phyloP scores from a whole-genome alignment of 495 filamentous ascomycete genomes.

The Durotheca rogersii region DNA sequence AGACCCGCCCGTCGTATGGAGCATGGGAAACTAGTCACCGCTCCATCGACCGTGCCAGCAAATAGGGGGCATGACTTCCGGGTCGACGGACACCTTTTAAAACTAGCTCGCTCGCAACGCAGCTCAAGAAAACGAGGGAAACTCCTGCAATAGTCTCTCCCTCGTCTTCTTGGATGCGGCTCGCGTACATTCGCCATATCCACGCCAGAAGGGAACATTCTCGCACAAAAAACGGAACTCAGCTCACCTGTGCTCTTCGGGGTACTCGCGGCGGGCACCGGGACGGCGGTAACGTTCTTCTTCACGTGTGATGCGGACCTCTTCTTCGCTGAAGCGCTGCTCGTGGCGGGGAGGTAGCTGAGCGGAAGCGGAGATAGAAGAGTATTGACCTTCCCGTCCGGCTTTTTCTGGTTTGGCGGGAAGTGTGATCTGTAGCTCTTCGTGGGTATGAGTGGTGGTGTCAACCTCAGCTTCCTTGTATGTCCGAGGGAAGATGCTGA shows the following conservation, averaged over 20 bases:
- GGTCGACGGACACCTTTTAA: not conserved
- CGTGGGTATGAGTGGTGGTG: constrained; percentile 70
- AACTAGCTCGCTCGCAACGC: not conserved
- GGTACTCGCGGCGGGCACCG: constrained; percentile 54
- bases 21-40: not conserved
- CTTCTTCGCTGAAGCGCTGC: constrained; percentile 73
- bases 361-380: constrained; percentile 61
- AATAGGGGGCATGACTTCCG: not conserved
- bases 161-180: no score
- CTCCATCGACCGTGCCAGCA: not conserved
- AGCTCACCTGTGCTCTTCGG: constrained; percentile 52
- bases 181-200: no score
- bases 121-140: no score
- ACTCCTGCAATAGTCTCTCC: no score
- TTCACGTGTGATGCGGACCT: constrained; percentile 71
- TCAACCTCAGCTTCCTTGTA: constrained; percentile 89
- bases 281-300: constrained; percentile 67
- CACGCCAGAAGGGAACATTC: no score
- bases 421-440: constrained; percentile 87
- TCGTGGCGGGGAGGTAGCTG: constrained; percentile 64
- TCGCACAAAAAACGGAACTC: constrained; percentile 1
- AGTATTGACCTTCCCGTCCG: constrained; percentile 93
- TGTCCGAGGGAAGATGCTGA: constrained; percentile 99
- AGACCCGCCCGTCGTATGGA: not conserved
- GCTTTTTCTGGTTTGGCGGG: constrained; percentile 61